These are phyloP conservation scores for Nitzschia sp. DNA, from an alignment of 108 stramenopile species.

Conservation along the genomic window DNA sequence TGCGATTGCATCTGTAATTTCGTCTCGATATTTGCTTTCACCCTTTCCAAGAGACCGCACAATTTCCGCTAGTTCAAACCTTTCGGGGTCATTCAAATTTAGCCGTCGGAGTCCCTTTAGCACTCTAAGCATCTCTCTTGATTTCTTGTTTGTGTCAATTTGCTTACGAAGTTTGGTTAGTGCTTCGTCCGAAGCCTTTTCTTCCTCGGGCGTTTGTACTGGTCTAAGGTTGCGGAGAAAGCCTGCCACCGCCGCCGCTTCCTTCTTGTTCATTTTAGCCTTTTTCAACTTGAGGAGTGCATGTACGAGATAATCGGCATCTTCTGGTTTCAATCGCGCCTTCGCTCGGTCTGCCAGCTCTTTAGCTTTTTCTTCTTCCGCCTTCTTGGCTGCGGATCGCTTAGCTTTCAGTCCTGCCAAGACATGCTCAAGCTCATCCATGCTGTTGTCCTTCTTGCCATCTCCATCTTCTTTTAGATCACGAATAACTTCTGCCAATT, in stretches of 20 bases:
- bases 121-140: background rate
- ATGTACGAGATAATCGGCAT: background rate
- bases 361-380: background rate
- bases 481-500: conserved; percentile 6
- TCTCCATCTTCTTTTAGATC: background rate
- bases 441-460: background rate
- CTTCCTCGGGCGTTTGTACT: background rate
- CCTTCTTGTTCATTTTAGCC: background rate
- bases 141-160: background rate
- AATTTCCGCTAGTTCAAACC: background rate
- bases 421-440: background rate
- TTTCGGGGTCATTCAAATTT: conserved; percentile 6
- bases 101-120: background rate
- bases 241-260: background rate
- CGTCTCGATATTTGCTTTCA: background rate
- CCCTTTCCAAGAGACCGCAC: background rate
- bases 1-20: conserved; percentile 13
- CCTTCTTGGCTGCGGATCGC: background rate
- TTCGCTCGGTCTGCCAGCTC: background rate
- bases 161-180: conserved; percentile 1
- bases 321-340: background rate
- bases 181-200: conserved; percentile 7
- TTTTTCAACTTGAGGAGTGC: conserved; percentile 10
- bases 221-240: conserved; percentile 5
- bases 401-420: background rate